Evolutionary conservation across 1,284 basidiomycete genomes (phyloP).

Genomic region (Coniferiporia weirii): DNA sequence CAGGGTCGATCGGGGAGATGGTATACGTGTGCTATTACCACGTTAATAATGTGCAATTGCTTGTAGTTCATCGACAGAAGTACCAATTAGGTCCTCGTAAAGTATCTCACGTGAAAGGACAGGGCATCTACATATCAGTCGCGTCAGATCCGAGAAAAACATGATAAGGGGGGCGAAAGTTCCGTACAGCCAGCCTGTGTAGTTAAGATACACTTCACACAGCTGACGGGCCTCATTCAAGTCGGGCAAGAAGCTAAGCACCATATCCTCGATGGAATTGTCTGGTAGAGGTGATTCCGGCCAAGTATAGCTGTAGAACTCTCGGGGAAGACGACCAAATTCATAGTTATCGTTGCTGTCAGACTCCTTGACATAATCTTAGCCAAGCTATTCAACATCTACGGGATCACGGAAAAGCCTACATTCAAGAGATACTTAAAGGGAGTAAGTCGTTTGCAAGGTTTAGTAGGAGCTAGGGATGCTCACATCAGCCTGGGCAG

Average conservation of each 20-base stretch:
- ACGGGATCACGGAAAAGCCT: not conserved
- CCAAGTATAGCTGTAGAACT: constrained; percentile 16
- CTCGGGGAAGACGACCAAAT: constrained; percentile 10
- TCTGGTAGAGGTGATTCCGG: constrained; percentile 22
- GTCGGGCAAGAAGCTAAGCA: constrained; percentile 42
- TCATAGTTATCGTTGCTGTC: constrained; percentile 13
- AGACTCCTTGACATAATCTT: constrained; percentile 6
- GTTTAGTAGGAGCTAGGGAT: not conserved
- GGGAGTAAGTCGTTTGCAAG: not conserved
- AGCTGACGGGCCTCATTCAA: constrained; percentile 48
- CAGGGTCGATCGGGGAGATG: constrained; percentile 16
- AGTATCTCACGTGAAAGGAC: constrained; percentile 11
- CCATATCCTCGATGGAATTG: constrained; percentile 32
- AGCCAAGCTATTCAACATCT: not conserved
- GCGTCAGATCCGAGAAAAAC: not conserved
- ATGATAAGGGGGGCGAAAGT: not conserved
- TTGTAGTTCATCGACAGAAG: not conserved
- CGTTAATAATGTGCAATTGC: constrained; percentile 23
- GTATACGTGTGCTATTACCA: constrained; percentile 28
- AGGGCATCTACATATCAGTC: constrained; percentile 19
- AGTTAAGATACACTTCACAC: constrained; percentile 50
- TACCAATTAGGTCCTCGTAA: constrained; percentile 16
- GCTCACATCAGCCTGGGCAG: constrained; percentile 58
- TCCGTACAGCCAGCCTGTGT: constrained; percentile 46
- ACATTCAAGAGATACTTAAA: constrained; percentile 14